Conservation (phyloP, 2,329 filamentous ascomycete species). For the Colletotrichum shisoi region DNA sequence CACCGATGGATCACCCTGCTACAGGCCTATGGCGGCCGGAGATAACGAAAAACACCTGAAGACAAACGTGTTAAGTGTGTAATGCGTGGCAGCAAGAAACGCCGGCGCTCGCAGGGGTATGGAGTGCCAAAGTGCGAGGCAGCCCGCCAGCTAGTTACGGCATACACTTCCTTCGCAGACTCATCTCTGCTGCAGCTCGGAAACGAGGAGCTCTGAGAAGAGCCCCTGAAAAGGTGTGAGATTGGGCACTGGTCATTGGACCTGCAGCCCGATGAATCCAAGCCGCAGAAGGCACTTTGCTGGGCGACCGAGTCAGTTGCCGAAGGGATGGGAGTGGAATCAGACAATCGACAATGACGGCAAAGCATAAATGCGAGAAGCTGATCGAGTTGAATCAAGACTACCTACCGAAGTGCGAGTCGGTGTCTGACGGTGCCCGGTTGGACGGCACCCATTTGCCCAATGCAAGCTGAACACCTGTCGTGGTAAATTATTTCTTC, state of each 20-base stretch:
- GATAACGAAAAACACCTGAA: not conserved
- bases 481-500: not conserved
- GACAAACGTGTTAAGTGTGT: slow-evolving; percentile 1
- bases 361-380: slow-evolving; percentile 5
- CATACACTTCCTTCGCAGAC: not conserved
- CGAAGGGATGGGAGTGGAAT: not conserved
- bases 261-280: not conserved
- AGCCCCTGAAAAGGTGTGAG: not conserved
- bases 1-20: not conserved
- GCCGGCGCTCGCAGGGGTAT: no score
- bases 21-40: not conserved
- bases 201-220: not conserved
- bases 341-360: not conserved
- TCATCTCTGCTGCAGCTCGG: slow-evolving; percentile 3
- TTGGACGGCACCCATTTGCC: not conserved
- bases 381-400: not conserved
- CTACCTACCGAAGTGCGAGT: no score
- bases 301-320: slow-evolving; percentile 6
- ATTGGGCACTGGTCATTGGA: slow-evolving; percentile 1
- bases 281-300: not conserved
- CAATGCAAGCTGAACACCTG: no score
- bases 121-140: not conserved
- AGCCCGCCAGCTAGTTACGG: no score
- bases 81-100: no score
- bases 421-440: no score